Evolutionary conservation across 768 basidiomycete genomes (phyloP).

Genomic region (Psilocybe tampanensis): DNA sequence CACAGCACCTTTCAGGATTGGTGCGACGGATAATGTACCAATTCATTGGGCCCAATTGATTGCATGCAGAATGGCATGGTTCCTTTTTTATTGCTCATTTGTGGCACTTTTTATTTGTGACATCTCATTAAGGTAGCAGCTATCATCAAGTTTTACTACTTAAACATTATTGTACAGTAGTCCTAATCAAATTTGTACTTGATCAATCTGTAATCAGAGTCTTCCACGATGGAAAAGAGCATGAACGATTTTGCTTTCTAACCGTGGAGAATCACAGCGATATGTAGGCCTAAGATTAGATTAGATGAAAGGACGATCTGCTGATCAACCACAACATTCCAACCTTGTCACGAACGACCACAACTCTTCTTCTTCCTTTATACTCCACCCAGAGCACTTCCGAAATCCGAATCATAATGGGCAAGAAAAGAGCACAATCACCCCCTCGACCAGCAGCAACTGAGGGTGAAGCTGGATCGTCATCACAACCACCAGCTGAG

Average conservation of each 20-base stretch:
- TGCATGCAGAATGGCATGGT: background rate
- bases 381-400: background rate
- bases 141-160: background rate
- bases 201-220: too few species aligned
- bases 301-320: constrained; percentile 15
- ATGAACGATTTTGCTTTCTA: too few species aligned
- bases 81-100: too few species aligned
- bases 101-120: too few species aligned
- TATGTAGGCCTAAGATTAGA: constrained; percentile 12
- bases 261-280: too few species aligned
- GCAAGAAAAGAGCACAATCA: constrained; percentile 28
- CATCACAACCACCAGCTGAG: constrained; percentile 29
- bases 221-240: too few species aligned
- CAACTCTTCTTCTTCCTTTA: background rate
- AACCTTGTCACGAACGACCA: background rate
- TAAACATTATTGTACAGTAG: background rate
- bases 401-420: constrained; percentile 10
- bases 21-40: constrained; percentile 85
- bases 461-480: constrained; percentile 21
- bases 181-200: too few species aligned
- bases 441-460: constrained; percentile 29
- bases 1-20: constrained; percentile 79
- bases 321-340: background rate
- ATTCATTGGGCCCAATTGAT: constrained; percentile 83
- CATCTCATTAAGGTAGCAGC: too few species aligned